These are phyloP conservation scores for Trametes versicolor DNA, from an alignment of 1,284 basidiomycete genomes.

Conservation along the genomic window DNA sequence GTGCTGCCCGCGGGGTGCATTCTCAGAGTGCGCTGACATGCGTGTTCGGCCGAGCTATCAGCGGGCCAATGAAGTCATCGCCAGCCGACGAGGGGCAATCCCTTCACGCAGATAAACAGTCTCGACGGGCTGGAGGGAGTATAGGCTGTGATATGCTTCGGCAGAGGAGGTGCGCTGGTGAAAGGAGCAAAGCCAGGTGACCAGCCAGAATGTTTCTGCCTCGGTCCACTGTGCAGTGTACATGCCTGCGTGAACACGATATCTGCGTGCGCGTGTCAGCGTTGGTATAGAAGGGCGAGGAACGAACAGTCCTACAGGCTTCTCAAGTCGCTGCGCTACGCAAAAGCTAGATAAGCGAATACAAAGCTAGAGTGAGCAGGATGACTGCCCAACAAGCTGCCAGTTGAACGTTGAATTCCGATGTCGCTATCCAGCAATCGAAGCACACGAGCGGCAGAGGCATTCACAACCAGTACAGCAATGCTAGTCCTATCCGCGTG, in stretches of 20 bases:
- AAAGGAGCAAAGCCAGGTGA: too few species aligned
- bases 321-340: not conserved
- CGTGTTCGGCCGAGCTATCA: slow-evolving; percentile 16
- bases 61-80: slow-evolving; percentile 18
- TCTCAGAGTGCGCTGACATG: slow-evolving; percentile 12
- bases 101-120: too few species aligned
- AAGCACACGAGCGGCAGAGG: not conserved
- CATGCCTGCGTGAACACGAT: not conserved
- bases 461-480: not conserved
- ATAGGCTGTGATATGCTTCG: too few species aligned
- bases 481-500: slow-evolving; percentile 19
- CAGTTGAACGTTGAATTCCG: not conserved
- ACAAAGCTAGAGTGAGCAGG: slow-evolving; percentile 1
- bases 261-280: too few species aligned
- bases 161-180: too few species aligned
- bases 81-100: not conserved
- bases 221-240: too few species aligned
- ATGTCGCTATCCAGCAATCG: not conserved
- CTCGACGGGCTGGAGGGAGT: too few species aligned
- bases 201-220: not conserved
- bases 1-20: slow-evolving; percentile 3
- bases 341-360: not conserved
- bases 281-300: too few species aligned
- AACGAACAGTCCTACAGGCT: too few species aligned
- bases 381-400: not conserved